Base-by-base conservation (phyloP, 2,329 filamentous ascomycete genomes). In the Sporothrix brunneoviolacea region DNA sequence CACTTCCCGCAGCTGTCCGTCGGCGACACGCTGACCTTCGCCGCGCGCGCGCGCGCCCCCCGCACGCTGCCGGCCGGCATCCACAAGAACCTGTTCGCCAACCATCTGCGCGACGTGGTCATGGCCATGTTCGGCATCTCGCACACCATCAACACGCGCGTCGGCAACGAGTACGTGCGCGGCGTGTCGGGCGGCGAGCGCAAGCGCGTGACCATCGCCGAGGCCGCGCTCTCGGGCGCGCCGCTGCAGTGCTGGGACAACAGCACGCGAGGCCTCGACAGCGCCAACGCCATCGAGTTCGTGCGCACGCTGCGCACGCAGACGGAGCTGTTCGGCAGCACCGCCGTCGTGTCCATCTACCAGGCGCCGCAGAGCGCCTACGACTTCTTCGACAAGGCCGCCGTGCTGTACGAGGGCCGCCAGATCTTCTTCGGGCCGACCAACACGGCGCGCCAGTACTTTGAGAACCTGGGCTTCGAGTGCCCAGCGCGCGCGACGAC, bases 1-100 rank as follows among this genome's bases (percentile, higher is more conserved):
- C 86, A 91, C 67, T 91, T 91, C 61, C 85, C 86, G 13, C 79
- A 83, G 68, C 69, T 91, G 59, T 82, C 79, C 2, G 87, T 91
- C 40, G 86, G 86, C 46, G 84, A 91, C 59, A 93, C 88, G 1
- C 73, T 91, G 43, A 84, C 80, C 49, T 91, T 91, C 55, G 87
- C 87, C 16, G 86, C 87, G 3, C 74, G 79, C 16, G 85, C 86
- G 8, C 76, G 84, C 50, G 77, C 83, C 42, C 83, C 84, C 2
- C 77, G 78, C 42, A 60, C 76, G 28, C 73, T 84, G 4, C 83
- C 83, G 6, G 69, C 74, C 6, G 82, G 82, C 36, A 70, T 84
- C 12, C 70, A 70, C 56, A 70, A 69, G 55, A 65, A 71, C 46
- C 67, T 70, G 10, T 55, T 46, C 18, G 75, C 82, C 24, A 71